Conservation (phyloP, 2,329 filamentous ascomycete species). For the Colletotrichum sidae region DNA sequence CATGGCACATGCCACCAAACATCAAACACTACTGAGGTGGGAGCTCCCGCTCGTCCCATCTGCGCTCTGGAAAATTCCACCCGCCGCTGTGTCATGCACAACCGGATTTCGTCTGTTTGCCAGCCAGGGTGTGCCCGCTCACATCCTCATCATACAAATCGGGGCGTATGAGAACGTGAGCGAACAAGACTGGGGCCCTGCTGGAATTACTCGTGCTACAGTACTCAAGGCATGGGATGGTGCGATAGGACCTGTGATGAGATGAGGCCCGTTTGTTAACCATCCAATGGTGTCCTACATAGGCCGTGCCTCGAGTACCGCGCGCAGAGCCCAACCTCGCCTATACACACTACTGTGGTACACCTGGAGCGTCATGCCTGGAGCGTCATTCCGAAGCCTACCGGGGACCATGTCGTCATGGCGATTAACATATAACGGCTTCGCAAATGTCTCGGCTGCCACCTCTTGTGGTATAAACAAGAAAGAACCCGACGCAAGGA, state of each 20-base stretch:
- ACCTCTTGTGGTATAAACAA: background rate
- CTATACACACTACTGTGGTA: no score
- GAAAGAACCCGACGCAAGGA: background rate
- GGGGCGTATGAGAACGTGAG: constrained; percentile 11
- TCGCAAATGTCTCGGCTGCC: constrained; percentile 1
- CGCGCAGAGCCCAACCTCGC: no score
- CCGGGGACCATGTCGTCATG: no score
- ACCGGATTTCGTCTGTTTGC: constrained; percentile 24
- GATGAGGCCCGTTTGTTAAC: no score
- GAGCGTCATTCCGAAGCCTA: no score
- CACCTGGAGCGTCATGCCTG: background rate
- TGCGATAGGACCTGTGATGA: background rate
- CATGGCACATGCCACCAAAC: constrained; percentile 30
- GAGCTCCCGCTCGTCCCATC: constrained; percentile 37
- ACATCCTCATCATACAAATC: constrained; percentile 1
- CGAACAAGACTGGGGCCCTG: background rate
- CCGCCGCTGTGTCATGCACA: constrained; percentile 32
- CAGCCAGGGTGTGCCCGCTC: constrained; percentile 19
- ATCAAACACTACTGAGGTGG: constrained; percentile 26
- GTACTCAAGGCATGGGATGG: constrained; percentile 5
- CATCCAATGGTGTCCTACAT: no score
- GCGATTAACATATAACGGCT: background rate
- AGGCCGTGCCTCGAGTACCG: no score
- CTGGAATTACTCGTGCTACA: no score
- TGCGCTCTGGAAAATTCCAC: constrained; percentile 12